A percentile compares a stretch with the other conserved stretches of the same genome.
These are phyloP conservation scores for Vitis hybrid DNA, from an alignment of 177 flowering plant species.

Conservation along the genomic window DNA sequence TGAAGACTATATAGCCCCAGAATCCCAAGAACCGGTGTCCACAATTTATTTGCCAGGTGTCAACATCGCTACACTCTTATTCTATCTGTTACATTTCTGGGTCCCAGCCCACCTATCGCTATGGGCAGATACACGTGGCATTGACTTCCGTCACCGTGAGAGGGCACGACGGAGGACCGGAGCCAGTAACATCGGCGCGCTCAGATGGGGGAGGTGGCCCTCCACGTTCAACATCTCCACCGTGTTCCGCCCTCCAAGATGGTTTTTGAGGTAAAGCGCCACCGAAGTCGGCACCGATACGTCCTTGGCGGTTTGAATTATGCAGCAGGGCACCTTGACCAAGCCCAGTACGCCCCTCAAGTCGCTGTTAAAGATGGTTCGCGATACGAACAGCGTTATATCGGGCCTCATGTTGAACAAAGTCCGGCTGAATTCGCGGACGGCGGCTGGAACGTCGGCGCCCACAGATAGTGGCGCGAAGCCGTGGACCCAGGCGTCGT, in stretches of 20 bases:
- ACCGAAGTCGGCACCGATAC: slow-evolving; percentile 75
- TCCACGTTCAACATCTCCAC: slow-evolving; percentile 69
- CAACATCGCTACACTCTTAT: slow-evolving; percentile 15
- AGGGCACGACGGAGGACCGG: slow-evolving; percentile 64
- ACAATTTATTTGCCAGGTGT: slow-evolving; percentile 36
- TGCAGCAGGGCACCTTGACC: slow-evolving; percentile 79
- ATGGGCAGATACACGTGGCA: background rate
- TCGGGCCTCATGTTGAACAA: slow-evolving; percentile 98
- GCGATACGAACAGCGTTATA: slow-evolving; percentile 74
- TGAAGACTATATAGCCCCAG: background rate
- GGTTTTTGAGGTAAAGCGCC: slow-evolving; percentile 59
- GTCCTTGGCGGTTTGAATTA: slow-evolving; percentile 80
- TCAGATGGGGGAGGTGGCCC: slow-evolving; percentile 91
- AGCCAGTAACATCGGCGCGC: slow-evolving; percentile 71
- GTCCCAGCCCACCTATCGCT: slow-evolving; percentile 2
- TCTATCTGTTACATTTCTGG: background rate
- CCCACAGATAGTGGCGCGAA: slow-evolving; percentile 92
- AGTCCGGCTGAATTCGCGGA: slow-evolving; percentile 90
- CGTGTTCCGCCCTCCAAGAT: slow-evolving; percentile 75
- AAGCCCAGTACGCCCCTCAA: slow-evolving; percentile 61
- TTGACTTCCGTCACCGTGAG: slow-evolving; percentile 30
- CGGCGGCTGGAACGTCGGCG: slow-evolving; percentile 95
- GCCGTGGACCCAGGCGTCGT: slow-evolving; percentile 88
- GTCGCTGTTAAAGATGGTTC: slow-evolving; percentile 70
- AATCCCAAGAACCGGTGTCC: slow-evolving; percentile 14